These are phyloP conservation scores for Fusarium musae DNA, from an alignment of 2,329 filamentous ascomycete species.

Conservation along the genomic window DNA sequence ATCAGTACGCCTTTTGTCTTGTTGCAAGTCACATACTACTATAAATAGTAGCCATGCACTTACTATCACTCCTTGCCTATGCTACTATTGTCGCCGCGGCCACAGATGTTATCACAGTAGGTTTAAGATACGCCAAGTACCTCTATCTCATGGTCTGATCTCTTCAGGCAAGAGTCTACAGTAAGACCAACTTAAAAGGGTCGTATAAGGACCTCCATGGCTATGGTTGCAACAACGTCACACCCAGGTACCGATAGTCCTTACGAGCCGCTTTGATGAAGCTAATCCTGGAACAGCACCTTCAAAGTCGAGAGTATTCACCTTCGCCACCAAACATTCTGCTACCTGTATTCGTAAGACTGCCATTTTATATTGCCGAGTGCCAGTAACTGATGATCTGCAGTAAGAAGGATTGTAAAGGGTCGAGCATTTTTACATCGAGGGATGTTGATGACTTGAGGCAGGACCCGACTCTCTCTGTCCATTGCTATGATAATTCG, in stretches of 20 bases:
- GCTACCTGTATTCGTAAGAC: neutral
- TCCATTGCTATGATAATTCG: neutral
- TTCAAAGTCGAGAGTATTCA: neutral
- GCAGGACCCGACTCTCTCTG: neutral
- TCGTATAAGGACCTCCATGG: neutral
- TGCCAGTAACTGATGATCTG: neutral
- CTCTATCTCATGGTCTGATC: fast-evolving
- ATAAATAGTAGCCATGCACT: neutral
- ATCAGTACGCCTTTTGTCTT: too few species aligned
- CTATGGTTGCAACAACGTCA: neutral
- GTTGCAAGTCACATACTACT: too few species aligned
- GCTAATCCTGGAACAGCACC: neutral
- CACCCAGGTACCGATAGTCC: neutral
- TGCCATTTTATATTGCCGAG: fast-evolving
- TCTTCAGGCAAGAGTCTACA: neutral
- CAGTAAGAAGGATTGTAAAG: neutral
- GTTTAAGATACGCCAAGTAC: fast-evolving
- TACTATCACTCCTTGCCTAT: neutral
- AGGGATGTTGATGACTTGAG: neutral
- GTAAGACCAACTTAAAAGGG: neutral
- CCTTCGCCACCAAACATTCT: neutral
- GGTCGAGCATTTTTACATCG: neutral
- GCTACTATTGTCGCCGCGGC: neutral
- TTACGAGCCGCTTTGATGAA: fast-evolving
- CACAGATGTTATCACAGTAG: neutral